Conservation (phyloP, 106 monocot genomes). For the Dendrobium officinale region DNA sequence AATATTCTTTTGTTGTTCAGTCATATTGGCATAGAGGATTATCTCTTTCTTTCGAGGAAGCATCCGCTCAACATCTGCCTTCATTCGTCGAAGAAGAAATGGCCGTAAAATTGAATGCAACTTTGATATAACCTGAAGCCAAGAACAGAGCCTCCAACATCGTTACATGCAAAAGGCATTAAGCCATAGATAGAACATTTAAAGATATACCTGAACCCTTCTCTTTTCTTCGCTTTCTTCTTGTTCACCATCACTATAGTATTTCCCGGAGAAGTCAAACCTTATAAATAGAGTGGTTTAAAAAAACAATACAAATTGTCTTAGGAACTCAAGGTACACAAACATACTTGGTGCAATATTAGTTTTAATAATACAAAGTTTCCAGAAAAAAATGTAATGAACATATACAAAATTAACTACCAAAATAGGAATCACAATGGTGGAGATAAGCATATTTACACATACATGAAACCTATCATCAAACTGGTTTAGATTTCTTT, state of each 20-base stretch:
- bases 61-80: slow-evolving; percentile 91
- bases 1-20: slow-evolving; percentile 67
- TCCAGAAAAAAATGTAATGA: no score
- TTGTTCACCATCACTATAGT: slow-evolving; percentile 26
- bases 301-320: background rate
- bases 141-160: background rate
- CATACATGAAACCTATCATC: no score
- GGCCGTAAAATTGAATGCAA: slow-evolving; percentile 90
- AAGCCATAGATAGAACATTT: background rate
- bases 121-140: slow-evolving; percentile 70
- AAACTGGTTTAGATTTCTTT: no score
- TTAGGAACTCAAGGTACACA: background rate
- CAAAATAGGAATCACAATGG: no score
- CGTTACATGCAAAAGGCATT: background rate
- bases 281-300: slow-evolving; percentile 14
- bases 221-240: slow-evolving; percentile 72
- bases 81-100: slow-evolving; percentile 86
- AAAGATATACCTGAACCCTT: slow-evolving; percentile 49
- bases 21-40: slow-evolving; percentile 94
- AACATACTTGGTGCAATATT: no score
- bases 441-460: no score
- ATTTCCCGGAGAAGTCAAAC: slow-evolving; percentile 80
- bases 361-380: no score
- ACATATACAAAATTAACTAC: no score
- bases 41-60: slow-evolving; percentile 97